Evolutionary conservation across 495 filamentous ascomycete species (phyloP).

Genomic region (Penicillium chermesinum): DNA sequence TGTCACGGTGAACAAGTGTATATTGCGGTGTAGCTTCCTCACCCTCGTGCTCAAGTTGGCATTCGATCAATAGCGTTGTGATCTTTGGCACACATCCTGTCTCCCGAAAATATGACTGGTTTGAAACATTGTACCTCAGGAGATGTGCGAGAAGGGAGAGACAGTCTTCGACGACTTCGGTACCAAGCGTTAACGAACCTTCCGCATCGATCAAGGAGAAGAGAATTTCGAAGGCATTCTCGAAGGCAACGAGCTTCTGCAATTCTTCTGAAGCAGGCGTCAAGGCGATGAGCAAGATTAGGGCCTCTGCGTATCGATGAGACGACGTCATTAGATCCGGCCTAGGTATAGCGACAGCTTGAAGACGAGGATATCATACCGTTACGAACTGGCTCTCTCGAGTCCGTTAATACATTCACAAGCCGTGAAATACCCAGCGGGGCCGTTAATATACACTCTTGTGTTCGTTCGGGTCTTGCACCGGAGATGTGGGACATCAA

Average conservation of each 20-base stretch:
- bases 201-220: conserved; percentile 78
- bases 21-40: conserved; percentile 64
- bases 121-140: conserved; percentile 80
- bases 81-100: conserved; percentile 76
- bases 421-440: conserved; percentile 83
- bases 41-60: conserved; percentile 50
- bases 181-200: conserved; percentile 76
- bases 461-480: conserved; percentile 89
- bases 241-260: conserved; percentile 91
- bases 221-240: conserved; percentile 84
- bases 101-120: conserved; percentile 92
- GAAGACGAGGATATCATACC: conserved; percentile 43
- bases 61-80: conserved; percentile 61
- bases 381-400: conserved; percentile 82
- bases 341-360: too few relatives aligned
- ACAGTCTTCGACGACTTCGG: conserved; percentile 90
- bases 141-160: conserved; percentile 90
- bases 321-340: conserved; percentile 5
- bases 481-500: conserved; percentile 78
- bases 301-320: conserved; percentile 49
- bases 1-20: conserved; percentile 72
- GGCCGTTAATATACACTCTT: conserved; percentile 87
- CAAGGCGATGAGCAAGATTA: conserved; percentile 63
- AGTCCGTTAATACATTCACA: conserved; percentile 77
- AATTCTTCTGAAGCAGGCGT: conserved; percentile 71